Evolutionary conservation across 306 rosid species (phyloP).

Genomic region (Glycine soja): DNA sequence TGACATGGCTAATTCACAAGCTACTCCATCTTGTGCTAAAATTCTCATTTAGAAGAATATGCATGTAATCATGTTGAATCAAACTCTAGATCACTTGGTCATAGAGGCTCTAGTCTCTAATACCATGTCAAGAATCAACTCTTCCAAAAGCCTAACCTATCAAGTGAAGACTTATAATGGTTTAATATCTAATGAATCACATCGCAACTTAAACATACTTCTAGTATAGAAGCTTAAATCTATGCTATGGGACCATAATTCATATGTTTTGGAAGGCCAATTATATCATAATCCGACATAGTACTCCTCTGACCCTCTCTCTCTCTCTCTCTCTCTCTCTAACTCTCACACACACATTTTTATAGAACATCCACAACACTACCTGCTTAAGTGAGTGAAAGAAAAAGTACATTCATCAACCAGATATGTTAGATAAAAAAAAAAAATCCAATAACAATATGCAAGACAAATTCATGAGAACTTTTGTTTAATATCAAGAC

Average conservation of each 20-base stretch:
- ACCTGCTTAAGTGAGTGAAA: not conserved
- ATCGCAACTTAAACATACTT: constrained; percentile 24
- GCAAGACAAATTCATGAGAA: constrained; percentile 21
- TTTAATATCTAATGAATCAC: constrained; percentile 11
- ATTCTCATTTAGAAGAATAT: not conserved
- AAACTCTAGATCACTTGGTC: not conserved
- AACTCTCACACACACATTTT: not conserved
- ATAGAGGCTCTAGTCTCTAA: not conserved
- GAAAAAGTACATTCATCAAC: constrained; percentile 24
- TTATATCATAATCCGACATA: constrained; percentile 17
- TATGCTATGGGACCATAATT: constrained; percentile 24
- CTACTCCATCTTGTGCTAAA: not conserved
- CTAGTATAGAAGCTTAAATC: not conserved
- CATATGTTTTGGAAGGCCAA: constrained; percentile 33
- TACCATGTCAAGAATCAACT: constrained; percentile 15
- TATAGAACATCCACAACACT: not conserved
- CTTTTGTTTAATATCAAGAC: not conserved
- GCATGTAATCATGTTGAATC: not conserved
- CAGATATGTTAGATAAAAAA: constrained; percentile 4
- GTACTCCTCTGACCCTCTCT: not conserved
- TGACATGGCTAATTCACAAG: not conserved
- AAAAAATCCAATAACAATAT: not conserved
- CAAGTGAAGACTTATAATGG: not conserved
- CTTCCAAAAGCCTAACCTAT: constrained; percentile 26
- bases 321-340: not conserved